Evolutionary conservation across 345 rosid genomes (phyloP), one percentile per base, ranked within the genome.

Genomic region (Citrus sp.): DNA sequence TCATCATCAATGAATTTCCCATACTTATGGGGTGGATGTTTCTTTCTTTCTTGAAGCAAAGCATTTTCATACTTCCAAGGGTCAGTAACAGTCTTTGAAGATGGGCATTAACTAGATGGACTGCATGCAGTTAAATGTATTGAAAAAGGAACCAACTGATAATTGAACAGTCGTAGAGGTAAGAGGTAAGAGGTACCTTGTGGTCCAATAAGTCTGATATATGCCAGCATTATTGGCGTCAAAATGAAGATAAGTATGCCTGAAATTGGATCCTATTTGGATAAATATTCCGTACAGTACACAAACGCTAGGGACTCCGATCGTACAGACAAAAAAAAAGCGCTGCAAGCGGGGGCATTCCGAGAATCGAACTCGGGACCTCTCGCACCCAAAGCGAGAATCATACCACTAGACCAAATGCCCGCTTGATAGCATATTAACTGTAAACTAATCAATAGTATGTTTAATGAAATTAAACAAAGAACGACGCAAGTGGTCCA

Each of bases 351-450:
- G 0, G 82, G 75, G 75, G 82, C 79, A 75, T 69, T 80, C 75
- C 75, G 82, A 80, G 71, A 75, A 80, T 75, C 66, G 75, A 80
- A 75, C 75, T 80, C 86, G 84, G 89, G 94, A 91, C 89, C 90
- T 90, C 92, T 94, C 88, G 88, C 94, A 88, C 97, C 96, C 92
- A 87, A 92, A 93, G 92, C 90, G 83, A 93, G 94, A 91, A 90
- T 89, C 94, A 89, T 90, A 87, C 95, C 95, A 92, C 94, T 90
- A 88, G 89, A 91, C 94, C 91, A 90, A 89, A 87, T 88, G 91
- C 91, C 97, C 90, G 0, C 9, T 8, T 24, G 13, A 1, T 1
- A 0, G 14, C 22, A 12, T 3, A 1, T 3, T 46, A 0, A 10
- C 0, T 13, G 0, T 3, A 3, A 3, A 1, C 0, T 13, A 3